Evolutionary conservation across 805 yeast genomes (phyloP).

Genomic region (Candida succiphila): DNA sequence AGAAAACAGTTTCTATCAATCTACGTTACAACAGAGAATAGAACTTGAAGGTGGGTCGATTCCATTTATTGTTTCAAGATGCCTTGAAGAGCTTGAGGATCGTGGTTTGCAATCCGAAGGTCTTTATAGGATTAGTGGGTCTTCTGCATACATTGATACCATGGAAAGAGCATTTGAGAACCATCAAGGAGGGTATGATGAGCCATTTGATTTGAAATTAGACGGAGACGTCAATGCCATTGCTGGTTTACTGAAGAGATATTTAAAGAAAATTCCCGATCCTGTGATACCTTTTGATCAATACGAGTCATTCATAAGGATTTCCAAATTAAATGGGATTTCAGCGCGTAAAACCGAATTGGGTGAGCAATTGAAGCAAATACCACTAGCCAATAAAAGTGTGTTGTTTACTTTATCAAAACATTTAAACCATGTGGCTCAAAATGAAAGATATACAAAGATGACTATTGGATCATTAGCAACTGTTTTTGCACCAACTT

Average conservation of each 20-base stretch:
- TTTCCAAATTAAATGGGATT: slow-evolving; percentile 27
- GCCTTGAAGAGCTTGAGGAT: slow-evolving; percentile 68
- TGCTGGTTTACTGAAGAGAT: slow-evolving; percentile 79
- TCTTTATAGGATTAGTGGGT: slow-evolving; percentile 83
- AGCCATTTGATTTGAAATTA: slow-evolving; percentile 3
- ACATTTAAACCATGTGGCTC: slow-evolving; percentile 57
- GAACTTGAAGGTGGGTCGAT: slow-evolving; percentile 48
- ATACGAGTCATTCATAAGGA: slow-evolving; percentile 57
- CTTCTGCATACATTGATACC: slow-evolving; percentile 51
- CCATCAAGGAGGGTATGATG: slow-evolving; percentile 4
- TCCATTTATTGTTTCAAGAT: slow-evolving; percentile 64
- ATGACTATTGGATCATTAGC: slow-evolving; percentile 81
- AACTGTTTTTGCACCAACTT: slow-evolving; percentile 91
- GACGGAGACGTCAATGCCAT: slow-evolving; percentile 71
- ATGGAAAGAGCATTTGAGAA: slow-evolving; percentile 27
- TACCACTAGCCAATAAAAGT: slow-evolving; percentile 62
- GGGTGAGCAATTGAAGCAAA: slow-evolving; percentile 29
- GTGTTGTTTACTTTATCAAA: slow-evolving; percentile 45
- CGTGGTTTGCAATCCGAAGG: slow-evolving; percentile 79
- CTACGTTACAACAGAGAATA: slow-evolving; percentile 56
- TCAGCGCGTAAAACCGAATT: slow-evolving; percentile 31
- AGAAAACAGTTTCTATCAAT: slow-evolving; percentile 23
- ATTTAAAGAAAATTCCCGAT: slow-evolving; percentile 72
- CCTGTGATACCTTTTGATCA: slow-evolving; percentile 68
- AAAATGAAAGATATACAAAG: slow-evolving; percentile 46